These are phyloP conservation scores for Davidsoniella eucalypti DNA, from an alignment of 2,329 filamentous ascomycete species.

Conservation along the genomic window DNA sequence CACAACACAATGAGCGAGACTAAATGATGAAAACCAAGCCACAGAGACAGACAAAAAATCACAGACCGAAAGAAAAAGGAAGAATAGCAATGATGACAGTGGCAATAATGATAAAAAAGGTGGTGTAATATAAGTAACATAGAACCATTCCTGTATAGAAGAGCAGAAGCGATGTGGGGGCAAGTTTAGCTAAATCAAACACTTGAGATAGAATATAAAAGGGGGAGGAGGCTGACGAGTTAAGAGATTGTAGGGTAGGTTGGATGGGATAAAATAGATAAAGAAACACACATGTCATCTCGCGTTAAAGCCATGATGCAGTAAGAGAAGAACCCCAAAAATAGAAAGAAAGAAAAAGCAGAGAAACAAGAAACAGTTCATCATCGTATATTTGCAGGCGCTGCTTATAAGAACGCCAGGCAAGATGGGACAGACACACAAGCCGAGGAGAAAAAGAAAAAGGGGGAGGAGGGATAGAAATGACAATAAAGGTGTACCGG, in stretches of 20 bases:
- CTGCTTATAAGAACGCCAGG: background rate
- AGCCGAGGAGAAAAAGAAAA: background rate
- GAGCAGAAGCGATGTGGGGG: no score
- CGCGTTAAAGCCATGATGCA: background rate
- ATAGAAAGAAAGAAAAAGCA: background rate
- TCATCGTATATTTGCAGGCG: conserved; percentile 23
- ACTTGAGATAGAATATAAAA: no score
- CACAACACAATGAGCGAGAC: conserved; percentile 11
- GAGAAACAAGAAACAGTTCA: background rate
- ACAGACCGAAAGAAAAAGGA: background rate
- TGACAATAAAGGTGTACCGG: background rate
- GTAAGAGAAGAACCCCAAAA: background rate
- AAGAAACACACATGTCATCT: no score
- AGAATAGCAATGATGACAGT: background rate
- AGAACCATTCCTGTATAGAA: no score
- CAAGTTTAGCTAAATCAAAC: no score
- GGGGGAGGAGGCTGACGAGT: background rate
- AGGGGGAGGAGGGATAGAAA: background rate
- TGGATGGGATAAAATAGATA: background rate
- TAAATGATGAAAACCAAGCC: background rate
- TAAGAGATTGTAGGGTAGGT: background rate
- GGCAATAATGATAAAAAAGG: conserved; percentile 10
- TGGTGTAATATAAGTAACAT: no score
- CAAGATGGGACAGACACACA: background rate
- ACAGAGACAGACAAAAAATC: background rate